Conservation (phyloP, 2,329 filamentous ascomycete species). For the Aspergillus pseudotamarii region DNA sequence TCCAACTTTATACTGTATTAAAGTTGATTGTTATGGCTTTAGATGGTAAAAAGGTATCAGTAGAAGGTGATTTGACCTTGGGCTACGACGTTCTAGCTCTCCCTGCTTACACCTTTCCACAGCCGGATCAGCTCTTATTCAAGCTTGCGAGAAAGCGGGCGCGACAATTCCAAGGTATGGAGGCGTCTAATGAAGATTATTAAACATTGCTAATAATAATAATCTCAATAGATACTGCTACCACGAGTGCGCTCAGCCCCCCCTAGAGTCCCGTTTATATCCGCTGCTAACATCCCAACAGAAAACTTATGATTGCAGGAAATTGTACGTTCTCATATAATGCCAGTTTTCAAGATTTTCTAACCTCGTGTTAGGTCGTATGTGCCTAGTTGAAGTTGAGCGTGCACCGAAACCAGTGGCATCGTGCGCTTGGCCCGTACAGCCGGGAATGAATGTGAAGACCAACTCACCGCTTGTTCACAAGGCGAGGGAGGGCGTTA, state of each 20-base stretch:
- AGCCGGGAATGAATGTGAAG: constrained; percentile 98
- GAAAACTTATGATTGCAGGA: constrained; percentile 97
- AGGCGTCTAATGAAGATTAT: background rate
- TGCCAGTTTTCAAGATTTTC: constrained; percentile 1
- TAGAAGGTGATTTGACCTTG: constrained; percentile 71
- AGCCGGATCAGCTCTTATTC: constrained; percentile 96
- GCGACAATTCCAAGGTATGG: constrained; percentile 78
- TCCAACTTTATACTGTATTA: constrained; percentile 56
- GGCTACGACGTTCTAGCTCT: constrained; percentile 10
- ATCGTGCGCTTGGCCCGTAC: constrained; percentile 97
- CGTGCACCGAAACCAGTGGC: constrained; percentile 94
- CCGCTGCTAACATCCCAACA: constrained; percentile 44
- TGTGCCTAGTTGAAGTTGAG: constrained; percentile 99
- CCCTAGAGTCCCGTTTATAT: constrained; percentile 18
- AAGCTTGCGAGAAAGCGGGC: constrained; percentile 98
- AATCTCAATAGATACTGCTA: constrained; percentile 80
- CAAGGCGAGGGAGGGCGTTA: constrained; percentile 97
- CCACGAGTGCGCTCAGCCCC: constrained; percentile 73
- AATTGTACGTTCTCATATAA: constrained; percentile 64
- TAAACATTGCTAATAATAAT: constrained; percentile 31
- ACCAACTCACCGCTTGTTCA: constrained; percentile 94
- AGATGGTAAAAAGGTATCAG: constrained; percentile 98
- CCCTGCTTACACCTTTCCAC: constrained; percentile 33
- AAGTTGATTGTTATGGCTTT: constrained; percentile 37
- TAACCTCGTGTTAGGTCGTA: constrained; percentile 60